Conservation (phyloP, 345 rosid genomes). For the Gossypium longicalyx region DNA sequence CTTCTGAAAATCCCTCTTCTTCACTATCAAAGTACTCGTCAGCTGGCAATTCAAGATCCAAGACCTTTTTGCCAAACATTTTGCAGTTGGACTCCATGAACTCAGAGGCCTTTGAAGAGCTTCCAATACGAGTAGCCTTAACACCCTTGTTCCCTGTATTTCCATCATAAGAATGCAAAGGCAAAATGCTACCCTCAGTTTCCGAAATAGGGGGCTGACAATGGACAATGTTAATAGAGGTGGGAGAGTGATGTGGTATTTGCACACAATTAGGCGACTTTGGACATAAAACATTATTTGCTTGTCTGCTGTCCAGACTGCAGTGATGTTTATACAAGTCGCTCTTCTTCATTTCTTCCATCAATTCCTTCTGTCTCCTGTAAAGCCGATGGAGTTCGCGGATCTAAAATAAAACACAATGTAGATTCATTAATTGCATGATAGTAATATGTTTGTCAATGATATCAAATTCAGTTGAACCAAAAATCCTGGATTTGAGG, state of each 20-base stretch:
- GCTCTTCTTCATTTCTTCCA: conserved; percentile 41
- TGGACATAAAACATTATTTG: conserved; percentile 20
- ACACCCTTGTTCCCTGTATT: conserved; percentile 2
- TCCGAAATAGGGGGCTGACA: conserved; percentile 26
- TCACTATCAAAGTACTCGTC: conserved; percentile 32
- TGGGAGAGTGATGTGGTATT: conserved; percentile 4
- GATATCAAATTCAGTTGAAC: conserved; percentile 13
- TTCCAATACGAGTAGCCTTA: conserved; percentile 12
- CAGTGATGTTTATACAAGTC: conserved; percentile 16
- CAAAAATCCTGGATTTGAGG: background rate
- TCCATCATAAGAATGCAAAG: conserved; percentile 13
- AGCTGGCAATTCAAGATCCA: conserved; percentile 57
- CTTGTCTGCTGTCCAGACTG: conserved; percentile 17
- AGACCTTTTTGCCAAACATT: conserved; percentile 38
- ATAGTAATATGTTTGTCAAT: background rate
- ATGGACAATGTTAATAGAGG: conserved; percentile 22
- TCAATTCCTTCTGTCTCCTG: conserved; percentile 46
- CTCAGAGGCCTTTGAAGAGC: conserved; percentile 12
- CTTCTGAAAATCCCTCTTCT: conserved; percentile 23
- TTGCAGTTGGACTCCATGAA: conserved; percentile 24
- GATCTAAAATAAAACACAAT: conserved; percentile 32
- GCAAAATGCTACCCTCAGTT: conserved; percentile 15
- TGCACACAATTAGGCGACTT: conserved; percentile 12
- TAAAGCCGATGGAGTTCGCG: conserved; percentile 60
- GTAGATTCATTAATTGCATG: conserved; percentile 14